These are phyloP conservation scores for Astrephomene gubernaculifera DNA, from an alignment of 139 green algal genomes.

Conservation along the genomic window DNA sequence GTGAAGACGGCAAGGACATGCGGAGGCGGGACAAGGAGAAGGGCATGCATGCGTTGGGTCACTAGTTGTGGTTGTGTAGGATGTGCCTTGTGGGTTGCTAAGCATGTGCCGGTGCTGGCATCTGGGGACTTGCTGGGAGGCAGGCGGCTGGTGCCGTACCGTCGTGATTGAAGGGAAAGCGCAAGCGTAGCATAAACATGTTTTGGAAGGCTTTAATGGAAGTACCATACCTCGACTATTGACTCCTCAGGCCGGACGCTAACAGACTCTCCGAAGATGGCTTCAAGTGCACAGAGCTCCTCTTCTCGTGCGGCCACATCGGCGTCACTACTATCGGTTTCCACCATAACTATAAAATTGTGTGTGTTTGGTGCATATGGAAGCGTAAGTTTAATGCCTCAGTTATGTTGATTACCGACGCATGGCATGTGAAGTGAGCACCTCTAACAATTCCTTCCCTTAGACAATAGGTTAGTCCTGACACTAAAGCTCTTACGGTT, in stretches of 20 bases:
- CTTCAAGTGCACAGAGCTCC: conserved; percentile 69
- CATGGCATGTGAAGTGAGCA: too few species aligned
- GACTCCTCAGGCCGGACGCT: conserved; percentile 18
- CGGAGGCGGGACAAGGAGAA: too few species aligned
- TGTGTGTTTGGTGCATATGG: neutral
- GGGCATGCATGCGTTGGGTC: too few species aligned
- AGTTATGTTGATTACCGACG: neutral
- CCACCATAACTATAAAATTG: neutral
- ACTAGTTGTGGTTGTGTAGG: too few species aligned
- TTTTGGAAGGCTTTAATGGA: too few species aligned
- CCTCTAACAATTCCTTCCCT: too few species aligned
- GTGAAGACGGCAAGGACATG: too few species aligned
- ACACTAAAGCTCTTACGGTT: too few species aligned
- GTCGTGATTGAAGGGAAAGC: neutral
- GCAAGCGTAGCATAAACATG: neutral
- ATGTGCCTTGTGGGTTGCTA: neutral
- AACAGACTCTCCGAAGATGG: conserved; percentile 72
- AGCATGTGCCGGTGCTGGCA: too few species aligned
- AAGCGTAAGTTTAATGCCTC: neutral
- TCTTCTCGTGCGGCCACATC: conserved; percentile 39
- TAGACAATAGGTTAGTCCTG: too few species aligned
- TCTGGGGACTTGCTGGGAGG: neutral
- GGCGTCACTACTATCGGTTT: neutral
- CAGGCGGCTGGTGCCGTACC: neutral
- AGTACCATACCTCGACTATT: conserved; percentile 9